Evolutionary conservation across 2,329 filamentous ascomycete species (phyloP).

Genomic region (Amphichorda felina): DNA sequence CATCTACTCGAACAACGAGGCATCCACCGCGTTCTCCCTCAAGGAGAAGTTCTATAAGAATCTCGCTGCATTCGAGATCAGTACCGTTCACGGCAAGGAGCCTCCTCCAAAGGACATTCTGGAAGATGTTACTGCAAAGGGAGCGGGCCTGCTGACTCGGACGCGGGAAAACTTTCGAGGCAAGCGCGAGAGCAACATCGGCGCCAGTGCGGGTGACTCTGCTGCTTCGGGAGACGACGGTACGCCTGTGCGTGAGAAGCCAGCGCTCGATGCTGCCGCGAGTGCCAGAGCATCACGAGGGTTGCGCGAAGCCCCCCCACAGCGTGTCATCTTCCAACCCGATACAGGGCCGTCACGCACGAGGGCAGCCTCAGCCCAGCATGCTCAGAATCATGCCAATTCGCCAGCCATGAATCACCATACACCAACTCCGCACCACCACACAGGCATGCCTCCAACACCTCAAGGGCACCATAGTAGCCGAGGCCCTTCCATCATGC

Average conservation of each 20-base stretch:
- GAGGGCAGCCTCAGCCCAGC: conserved; percentile 11
- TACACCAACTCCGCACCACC: conserved; percentile 12
- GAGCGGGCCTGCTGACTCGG: conserved; percentile 64
- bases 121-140: conserved; percentile 78
- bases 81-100: conserved; percentile 62
- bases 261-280: conserved; percentile 37
- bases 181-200: conserved; percentile 35
- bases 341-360: conserved; percentile 57
- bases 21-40: conserved; percentile 74
- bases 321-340: conserved; percentile 75
- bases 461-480: conserved; percentile 16
- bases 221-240: conserved; percentile 50
- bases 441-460: conserved; percentile 9
- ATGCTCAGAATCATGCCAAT: conserved; percentile 1
- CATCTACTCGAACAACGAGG: conserved; percentile 60
- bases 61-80: conserved; percentile 78
- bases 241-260: conserved; percentile 43
- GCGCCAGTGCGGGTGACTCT: conserved; percentile 33
- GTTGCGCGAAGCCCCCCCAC: conserved; percentile 71
- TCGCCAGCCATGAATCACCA: conserved; percentile 3
- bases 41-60: conserved; percentile 89
- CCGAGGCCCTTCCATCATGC: conserved; percentile 31
- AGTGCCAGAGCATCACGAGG: conserved; percentile 49
- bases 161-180: conserved; percentile 64
- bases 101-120: conserved; percentile 82